Base-by-base conservation (phyloP, 2,329 filamentous ascomycete genomes). In the Penicillium hordei region DNA sequence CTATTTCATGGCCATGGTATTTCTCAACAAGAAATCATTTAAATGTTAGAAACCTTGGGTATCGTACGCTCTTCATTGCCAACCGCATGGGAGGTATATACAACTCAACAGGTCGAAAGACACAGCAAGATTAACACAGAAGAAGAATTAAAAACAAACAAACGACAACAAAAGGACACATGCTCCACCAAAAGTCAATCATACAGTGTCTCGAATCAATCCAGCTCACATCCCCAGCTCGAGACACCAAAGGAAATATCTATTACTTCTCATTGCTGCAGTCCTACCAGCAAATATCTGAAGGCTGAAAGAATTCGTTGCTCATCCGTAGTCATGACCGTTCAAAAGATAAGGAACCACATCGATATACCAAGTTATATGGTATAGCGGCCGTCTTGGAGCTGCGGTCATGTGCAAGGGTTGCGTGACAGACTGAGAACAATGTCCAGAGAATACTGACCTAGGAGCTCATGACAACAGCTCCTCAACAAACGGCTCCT, bases 11-110 rank as follows among this genome's bases (percentile, higher is more conserved):
- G 19, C 4, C 4, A 19, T 25, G 10, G 1, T 23, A 31, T 13
- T 43, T 38, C 2, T 39, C 19, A 38, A 44, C 34, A 25, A 51
- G 36, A 54, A 54, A 39, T 29, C 27, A 57, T 44, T 29, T 42
- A 40, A 38, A 48, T 39, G 27, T 36, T 57, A 66, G 64, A 68
- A 70, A 74, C 68, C 67, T 42, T 65, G 68, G 66, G 70, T 72
- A 74, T 73, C 69, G 64, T 71, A 73, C 69, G 70, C 68, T 73
- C 69, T 71, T 72, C 69, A 71, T 73, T 72, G 67, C 63, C 66
- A 71, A 69, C 69, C 68, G 68, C 68, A 67, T 60, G 54, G 64
- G 64, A 69, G 69, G 65, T 75, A 75, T 75, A 72, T 74, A 75
- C 72, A 75, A 65, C 65, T 67, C 65, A 36, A 67, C 64, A 65